These are phyloP conservation scores for Rhizophagus sp. DNA, from an alignment of 192 early-diverging fungal species.

Conservation along the genomic window DNA sequence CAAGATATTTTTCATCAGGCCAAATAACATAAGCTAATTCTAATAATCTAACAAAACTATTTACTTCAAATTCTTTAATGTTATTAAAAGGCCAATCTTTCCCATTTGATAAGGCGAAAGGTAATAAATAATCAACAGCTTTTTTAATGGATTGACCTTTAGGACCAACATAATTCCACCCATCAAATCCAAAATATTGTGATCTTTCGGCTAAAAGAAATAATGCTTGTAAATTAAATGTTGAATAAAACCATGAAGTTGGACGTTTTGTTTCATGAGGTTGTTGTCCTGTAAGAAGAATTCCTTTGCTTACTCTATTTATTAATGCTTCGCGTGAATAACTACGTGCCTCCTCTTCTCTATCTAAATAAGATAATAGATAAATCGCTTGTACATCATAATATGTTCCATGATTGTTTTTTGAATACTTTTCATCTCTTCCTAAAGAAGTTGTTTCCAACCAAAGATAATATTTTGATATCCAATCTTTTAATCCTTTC, in stretches of 20 bases:
- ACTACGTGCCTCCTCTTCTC: slow-evolving; percentile 34
- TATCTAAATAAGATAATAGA: slow-evolving; percentile 46
- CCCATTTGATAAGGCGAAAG: slow-evolving; percentile 44
- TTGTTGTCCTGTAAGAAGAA: slow-evolving; percentile 41
- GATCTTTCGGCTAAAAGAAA: slow-evolving; percentile 44
- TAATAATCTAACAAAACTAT: slow-evolving; percentile 43
- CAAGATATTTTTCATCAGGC: slow-evolving; percentile 45
- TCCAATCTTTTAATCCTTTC: slow-evolving; percentile 39
- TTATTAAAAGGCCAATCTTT: slow-evolving; percentile 49
- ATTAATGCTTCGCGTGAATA: slow-evolving; percentile 35
- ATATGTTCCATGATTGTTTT: slow-evolving; percentile 61
- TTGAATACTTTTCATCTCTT: slow-evolving; percentile 26
- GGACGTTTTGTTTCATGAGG: slow-evolving; percentile 45
- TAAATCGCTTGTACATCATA: slow-evolving; percentile 53
- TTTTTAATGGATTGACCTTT: slow-evolving; percentile 49
- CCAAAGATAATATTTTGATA: slow-evolving; percentile 42
- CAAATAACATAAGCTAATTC: slow-evolving; percentile 54
- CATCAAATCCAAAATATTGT: slow-evolving; percentile 40
- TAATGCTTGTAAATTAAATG: slow-evolving; percentile 49
- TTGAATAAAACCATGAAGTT: slow-evolving; percentile 52
- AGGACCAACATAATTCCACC: slow-evolving; percentile 42
- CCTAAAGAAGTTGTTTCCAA: slow-evolving; percentile 36
- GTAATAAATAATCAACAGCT: slow-evolving; percentile 57
- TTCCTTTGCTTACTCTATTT: slow-evolving; percentile 43
- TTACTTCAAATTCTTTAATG: slow-evolving; percentile 44